Conservation (phyloP, 345 rosid genomes). For the Sapria himalayana region DNA sequence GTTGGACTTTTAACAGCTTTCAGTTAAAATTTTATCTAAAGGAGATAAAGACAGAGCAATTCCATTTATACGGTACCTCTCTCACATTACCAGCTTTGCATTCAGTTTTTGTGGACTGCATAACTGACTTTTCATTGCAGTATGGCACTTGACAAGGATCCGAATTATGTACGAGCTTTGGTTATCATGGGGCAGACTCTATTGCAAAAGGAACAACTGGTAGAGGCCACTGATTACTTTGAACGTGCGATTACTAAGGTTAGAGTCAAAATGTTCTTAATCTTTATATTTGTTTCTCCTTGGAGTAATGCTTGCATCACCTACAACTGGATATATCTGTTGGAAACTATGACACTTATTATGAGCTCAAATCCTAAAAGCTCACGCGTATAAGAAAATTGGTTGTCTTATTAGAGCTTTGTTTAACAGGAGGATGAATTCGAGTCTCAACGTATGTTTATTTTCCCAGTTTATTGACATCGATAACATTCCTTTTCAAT, state of each 20-base stretch:
- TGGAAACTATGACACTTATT: too few relatives aligned
- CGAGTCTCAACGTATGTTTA: too few relatives aligned
- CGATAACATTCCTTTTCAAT: too few relatives aligned
- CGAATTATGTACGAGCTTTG: slow-evolving; percentile 35
- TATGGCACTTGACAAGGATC: slow-evolving; percentile 58
- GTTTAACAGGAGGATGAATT: too few relatives aligned
- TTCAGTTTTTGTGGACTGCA: not conserved
- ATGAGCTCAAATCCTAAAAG: too few relatives aligned
- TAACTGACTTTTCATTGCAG: slow-evolving; percentile 14
- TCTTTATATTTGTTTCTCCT: too few relatives aligned
- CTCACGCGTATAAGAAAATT: too few relatives aligned
- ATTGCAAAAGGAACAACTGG: slow-evolving; percentile 27
- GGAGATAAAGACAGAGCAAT: slow-evolving; percentile 35
- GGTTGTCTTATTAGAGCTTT: too few relatives aligned
- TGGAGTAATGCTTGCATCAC: too few relatives aligned
- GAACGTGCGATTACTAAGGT: slow-evolving; percentile 70
- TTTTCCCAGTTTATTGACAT: too few relatives aligned
- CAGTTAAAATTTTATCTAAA: slow-evolving; percentile 30
- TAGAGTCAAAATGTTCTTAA: slow-evolving; percentile 1
- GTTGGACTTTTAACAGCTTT: slow-evolving; percentile 64
- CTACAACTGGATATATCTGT: too few relatives aligned
- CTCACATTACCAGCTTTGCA: too few relatives aligned
- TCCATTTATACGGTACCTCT: slow-evolving; percentile 31
- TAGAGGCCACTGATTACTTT: slow-evolving; percentile 40
- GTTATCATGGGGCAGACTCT: slow-evolving; percentile 56